Evolutionary conservation across 192 early-diverging fungal species (phyloP).

Genomic region (Allomyces arbusculus): DNA sequence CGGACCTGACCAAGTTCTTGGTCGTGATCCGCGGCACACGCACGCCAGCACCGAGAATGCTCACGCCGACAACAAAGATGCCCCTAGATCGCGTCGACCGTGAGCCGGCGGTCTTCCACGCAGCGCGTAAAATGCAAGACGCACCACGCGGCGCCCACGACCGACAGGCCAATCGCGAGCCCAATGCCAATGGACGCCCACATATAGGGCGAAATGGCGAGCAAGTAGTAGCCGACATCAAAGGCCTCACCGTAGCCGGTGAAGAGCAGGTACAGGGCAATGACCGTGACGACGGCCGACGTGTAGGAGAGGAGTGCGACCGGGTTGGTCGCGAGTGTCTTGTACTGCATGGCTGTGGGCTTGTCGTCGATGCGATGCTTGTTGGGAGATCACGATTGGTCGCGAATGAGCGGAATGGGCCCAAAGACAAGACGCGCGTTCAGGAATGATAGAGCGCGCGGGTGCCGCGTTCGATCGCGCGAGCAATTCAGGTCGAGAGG

Average conservation of each 20-base stretch:
- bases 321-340: neutral
- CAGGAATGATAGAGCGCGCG: no score
- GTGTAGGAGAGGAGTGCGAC: constrained; percentile 1
- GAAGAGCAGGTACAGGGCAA: constrained; percentile 65
- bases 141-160: constrained; percentile 84
- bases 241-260: constrained; percentile 76
- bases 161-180: constrained; percentile 69
- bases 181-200: constrained; percentile 72
- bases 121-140: neutral
- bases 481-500: no score
- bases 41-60: constrained; percentile 74
- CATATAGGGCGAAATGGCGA: constrained; percentile 60
- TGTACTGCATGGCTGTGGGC: no score
- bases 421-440: no score
- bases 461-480: no score
- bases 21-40: constrained; percentile 78
- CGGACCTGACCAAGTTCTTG: constrained; percentile 81
- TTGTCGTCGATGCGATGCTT: no score
- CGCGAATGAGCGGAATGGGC: no score
- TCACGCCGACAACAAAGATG: constrained; percentile 81
- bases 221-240: constrained; percentile 60
- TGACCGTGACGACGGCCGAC: constrained; percentile 15
- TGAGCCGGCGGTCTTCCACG: neutral
- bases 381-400: no score
- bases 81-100: constrained; percentile 30